A percentile compares a stretch with the other conserved stretches of the same genome.
Conservation (phyloP, 139 green algal genomes). For the Gonium pectorale region DNA sequence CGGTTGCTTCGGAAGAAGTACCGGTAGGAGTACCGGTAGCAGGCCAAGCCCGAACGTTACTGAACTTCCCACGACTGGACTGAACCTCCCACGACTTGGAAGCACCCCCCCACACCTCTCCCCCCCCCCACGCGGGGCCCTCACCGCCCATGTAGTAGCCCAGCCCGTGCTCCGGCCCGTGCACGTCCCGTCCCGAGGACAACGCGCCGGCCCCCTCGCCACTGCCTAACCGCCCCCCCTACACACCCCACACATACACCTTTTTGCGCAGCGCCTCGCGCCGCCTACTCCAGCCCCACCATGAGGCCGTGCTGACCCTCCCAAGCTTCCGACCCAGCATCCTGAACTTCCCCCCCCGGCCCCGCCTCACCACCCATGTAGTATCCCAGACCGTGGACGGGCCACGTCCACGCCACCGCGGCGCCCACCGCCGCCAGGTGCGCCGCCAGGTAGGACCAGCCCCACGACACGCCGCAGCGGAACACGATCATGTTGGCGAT, state of each 20-base stretch:
- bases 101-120: too few relatives aligned
- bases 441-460: conserved; percentile 51
- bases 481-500: conserved; percentile 59
- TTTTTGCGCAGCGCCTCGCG: too few relatives aligned
- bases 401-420: conserved; percentile 45
- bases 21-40: too few relatives aligned
- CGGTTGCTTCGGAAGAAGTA: too few relatives aligned
- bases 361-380: conserved; percentile 32
- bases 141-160: too few relatives aligned
- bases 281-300: neutral
- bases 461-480: conserved; percentile 49
- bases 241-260: neutral
- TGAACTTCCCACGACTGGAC: too few relatives aligned
- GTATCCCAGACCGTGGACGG: conserved; percentile 48
- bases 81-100: too few relatives aligned
- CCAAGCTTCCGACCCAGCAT: too few relatives aligned
- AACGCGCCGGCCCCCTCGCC: too few relatives aligned
- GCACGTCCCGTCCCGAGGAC: neutral
- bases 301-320: neutral
- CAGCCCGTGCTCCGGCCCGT: neutral
- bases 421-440: conserved; percentile 46
- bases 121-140: too few relatives aligned
- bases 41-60: too few relatives aligned
- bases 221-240: too few relatives aligned
- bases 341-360: neutral